Conservation (phyloP, 257 asterid species). For the Penstemon barbatus region DNA sequence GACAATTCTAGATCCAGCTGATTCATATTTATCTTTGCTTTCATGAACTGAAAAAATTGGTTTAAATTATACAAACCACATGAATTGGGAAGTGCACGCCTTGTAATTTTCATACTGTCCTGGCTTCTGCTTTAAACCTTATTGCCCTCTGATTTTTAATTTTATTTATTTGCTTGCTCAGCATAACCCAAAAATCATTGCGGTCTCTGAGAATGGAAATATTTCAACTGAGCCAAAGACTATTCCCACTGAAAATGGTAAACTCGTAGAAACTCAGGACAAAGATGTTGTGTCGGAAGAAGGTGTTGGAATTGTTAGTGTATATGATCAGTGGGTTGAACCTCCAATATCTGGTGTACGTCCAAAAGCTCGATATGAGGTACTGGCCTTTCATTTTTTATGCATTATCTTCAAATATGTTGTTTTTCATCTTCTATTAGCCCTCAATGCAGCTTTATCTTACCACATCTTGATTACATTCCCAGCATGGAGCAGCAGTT, state of each 20-base stretch:
- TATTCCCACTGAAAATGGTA: constrained; percentile 71
- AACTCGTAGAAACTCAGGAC: constrained; percentile 66
- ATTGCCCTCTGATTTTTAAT: constrained; percentile 18
- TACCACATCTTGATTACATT: constrained; percentile 28
- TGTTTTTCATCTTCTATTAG: not conserved
- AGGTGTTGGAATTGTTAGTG: constrained; percentile 59
- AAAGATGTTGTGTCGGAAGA: constrained; percentile 75
- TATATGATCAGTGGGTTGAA: constrained; percentile 88
- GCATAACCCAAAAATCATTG: constrained; percentile 56
- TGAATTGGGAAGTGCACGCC: constrained; percentile 13
- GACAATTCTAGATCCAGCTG: constrained; percentile 17
- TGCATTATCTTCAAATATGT: not conserved
- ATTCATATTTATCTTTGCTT: constrained; percentile 14
- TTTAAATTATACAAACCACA: constrained; percentile 14
- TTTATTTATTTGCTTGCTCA: constrained; percentile 38
- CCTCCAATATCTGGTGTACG: constrained; percentile 72
- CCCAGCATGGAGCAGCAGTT: constrained; percentile 93
- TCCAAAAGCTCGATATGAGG: constrained; percentile 90
- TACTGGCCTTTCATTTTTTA: constrained; percentile 28
- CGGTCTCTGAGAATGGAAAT: constrained; percentile 60
- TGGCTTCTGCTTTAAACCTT: constrained; percentile 22
- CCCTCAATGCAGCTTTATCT: constrained; percentile 10
- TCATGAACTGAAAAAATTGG: constrained; percentile 17
- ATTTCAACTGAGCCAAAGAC: constrained; percentile 49
- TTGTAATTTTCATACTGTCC: constrained; percentile 15